A percentile compares a stretch with the other conserved stretches of the same genome.
These are phyloP conservation scores for Heterococcus sp. DNA, from an alignment of 108 stramenopile genomes.

Conservation along the genomic window DNA sequence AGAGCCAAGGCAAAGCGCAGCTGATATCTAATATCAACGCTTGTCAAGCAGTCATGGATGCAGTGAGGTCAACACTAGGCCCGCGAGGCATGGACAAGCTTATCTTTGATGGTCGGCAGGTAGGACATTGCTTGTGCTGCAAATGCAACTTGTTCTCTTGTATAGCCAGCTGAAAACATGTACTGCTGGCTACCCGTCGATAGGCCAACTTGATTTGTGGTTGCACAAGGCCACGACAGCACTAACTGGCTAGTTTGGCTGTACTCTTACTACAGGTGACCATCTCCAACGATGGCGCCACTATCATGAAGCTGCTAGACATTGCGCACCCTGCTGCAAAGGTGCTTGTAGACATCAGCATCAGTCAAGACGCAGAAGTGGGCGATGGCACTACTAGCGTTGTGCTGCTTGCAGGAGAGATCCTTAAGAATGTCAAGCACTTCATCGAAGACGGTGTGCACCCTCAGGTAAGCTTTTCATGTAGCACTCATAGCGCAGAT, in stretches of 20 bases:
- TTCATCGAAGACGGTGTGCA: conserved; percentile 98
- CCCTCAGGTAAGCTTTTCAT: conserved; percentile 72
- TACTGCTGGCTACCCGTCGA: too few species aligned
- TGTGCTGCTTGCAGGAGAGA: conserved; percentile 94
- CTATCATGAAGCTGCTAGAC: conserved; percentile 94
- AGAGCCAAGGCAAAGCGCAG: conserved; percentile 95
- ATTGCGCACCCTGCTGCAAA: conserved; percentile 99
- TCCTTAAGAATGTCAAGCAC: conserved; percentile 88
- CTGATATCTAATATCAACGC: conserved; percentile 98
- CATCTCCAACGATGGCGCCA: conserved; percentile 97
- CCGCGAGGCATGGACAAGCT: conserved; percentile 99
- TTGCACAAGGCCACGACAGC: too few species aligned
- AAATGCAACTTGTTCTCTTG: not conserved
- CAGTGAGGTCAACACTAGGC: conserved; percentile 90
- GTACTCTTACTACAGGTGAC: too few species aligned
- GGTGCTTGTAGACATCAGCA: conserved; percentile 96
- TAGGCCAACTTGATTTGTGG: too few species aligned
- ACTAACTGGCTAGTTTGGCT: too few species aligned
- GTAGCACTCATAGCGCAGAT: not conserved
- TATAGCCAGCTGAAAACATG: not conserved
- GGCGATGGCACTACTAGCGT: conserved; percentile 99
- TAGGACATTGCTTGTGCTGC: too few species aligned
- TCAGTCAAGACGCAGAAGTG: conserved; percentile 98
- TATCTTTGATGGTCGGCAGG: conserved; percentile 70
- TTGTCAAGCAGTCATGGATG: conserved; percentile 87